These are phyloP conservation scores for Leptographium flavum DNA, from an alignment of 2,329 filamentous ascomycete species.

Conservation along the genomic window DNA sequence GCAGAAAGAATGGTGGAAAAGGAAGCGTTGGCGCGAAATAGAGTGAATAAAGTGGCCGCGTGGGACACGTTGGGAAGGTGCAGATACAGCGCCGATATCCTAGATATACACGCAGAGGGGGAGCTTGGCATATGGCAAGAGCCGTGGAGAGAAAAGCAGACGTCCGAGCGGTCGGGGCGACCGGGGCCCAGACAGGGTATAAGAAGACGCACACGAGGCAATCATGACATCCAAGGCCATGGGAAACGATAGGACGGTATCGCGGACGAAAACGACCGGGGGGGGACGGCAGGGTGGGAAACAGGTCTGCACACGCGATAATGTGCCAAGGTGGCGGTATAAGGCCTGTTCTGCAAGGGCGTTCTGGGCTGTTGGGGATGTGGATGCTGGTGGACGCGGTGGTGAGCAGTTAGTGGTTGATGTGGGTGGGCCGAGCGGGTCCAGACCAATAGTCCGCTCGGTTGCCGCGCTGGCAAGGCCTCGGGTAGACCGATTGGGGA, in stretches of 20 bases:
- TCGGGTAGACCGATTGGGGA: slow-evolving; percentile 1
- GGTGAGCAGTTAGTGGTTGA: too few relatives aligned
- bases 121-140: background rate
- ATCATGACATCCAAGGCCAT: slow-evolving; percentile 6
- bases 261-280: background rate
- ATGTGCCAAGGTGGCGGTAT: background rate
- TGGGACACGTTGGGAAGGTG: too few relatives aligned
- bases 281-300: background rate
- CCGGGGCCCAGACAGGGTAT: background rate
- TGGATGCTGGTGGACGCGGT: background rate
- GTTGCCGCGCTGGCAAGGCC: slow-evolving; percentile 4
- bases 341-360: background rate
- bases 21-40: background rate
- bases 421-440: background rate
- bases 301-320: background rate
- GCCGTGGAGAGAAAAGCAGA: background rate
- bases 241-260: slow-evolving; percentile 1
- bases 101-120: too few relatives aligned
- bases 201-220: slow-evolving; percentile 1
- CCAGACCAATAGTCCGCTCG: slow-evolving; percentile 10
- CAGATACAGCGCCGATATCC: too few relatives aligned
- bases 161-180: background rate
- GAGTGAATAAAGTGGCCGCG: too few relatives aligned
- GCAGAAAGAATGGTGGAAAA: background rate
- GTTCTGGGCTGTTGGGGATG: background rate